Evolutionary conservation across 2,329 filamentous ascomycete species (phyloP), one percentile per base, ranked within the genome.

Genomic region (Verticillium nubilum): DNA sequence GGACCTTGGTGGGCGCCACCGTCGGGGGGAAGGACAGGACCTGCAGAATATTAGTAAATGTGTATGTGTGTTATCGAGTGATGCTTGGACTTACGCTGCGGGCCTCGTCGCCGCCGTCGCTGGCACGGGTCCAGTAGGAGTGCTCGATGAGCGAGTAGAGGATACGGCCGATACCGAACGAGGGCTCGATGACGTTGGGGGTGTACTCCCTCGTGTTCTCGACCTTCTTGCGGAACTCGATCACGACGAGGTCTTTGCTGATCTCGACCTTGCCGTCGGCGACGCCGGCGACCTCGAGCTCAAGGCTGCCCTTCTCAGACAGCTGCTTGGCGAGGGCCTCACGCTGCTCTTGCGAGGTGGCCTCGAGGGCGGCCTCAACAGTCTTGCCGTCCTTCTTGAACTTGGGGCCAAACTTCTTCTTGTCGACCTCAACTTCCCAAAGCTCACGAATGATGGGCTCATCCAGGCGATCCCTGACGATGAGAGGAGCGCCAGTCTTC

Each of bases 181-280:
- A 98, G 1, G 94, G 95, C 79, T 99, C 95, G 67, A 98, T 96
- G 54, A 96, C 92, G 71, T 97, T 97, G 61, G 94, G 94, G 0
- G 89, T 96, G 78, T 91, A 99, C 73, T 97, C 93, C 68, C 95
- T 86, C 60, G 88, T 86, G 72, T 96, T 89, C 75, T 97, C 91
- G 4, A 87, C 84, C 63, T 92, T 83, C 67, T 89, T 96, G 67
- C 88, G 86, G 78, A 90, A 92, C 78, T 93, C 90, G 67, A 98
- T 92, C 60, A 81, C 85, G 71, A 99, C 80, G 55, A 96, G 82
- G 62, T 97, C 92, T 71, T 88, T 88, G 67, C 83, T 81, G 57
- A 98, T 79, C 72, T 94, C 87, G 26, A 92, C 91, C 75, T 89
- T 92, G 73, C 91, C 90, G 67, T 83, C 83, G 28, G 73, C 80